Base-by-base conservation (phyloP, 345 rosid species). In the Salix caprea region DNA sequence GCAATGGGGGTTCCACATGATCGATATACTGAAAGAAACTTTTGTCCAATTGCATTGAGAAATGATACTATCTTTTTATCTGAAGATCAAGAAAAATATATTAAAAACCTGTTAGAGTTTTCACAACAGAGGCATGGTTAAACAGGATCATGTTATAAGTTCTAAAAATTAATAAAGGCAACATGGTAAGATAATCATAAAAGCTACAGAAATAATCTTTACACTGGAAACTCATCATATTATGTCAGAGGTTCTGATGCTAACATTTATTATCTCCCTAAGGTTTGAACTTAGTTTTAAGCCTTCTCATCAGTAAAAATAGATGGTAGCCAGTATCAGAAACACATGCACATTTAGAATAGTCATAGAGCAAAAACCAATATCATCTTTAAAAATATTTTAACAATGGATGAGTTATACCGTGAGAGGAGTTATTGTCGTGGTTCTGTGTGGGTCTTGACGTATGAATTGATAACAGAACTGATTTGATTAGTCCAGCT, bases 1-100 rank as follows among this genome's bases (percentile, higher is more conserved):
- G 87, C 82, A 44, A 86, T 78, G 81, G 78, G 80, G 65, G 87
- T 86, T 64, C 89, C 89, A 72, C 79, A 84, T 73, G 89, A 84
- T 30, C 80, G 86, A 69, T 86, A 86, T 73, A 86, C 3, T 36
- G 81, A 81, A n/a, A 64, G 81, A 65, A 84, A 79, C 78, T 80
- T 86, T 80, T 73, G 79, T 26, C 87, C 87, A 16, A 80, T 68
- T 39, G 87, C 79, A 52, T 79, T 74, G 76, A 86, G 79, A 65
- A 79, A 82, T 56, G 77, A 75, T 42, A 74, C 84, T 65, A 84
- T 76, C 81, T 61, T 77, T 62, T 69, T 77, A 70, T 84, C 89
- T 86, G 84, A 70, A 60, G 62, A 79, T 50, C 18, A 50, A 65
- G 58, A 44, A 54, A 74, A 42, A 74, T 42, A 11, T 2, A 14